A percentile compares a stretch with the other conserved stretches of the same genome.
phyloP scores from a whole-genome alignment of 2,329 filamentous ascomycete genomes.

The Ceratocystis smalleyi region DNA sequence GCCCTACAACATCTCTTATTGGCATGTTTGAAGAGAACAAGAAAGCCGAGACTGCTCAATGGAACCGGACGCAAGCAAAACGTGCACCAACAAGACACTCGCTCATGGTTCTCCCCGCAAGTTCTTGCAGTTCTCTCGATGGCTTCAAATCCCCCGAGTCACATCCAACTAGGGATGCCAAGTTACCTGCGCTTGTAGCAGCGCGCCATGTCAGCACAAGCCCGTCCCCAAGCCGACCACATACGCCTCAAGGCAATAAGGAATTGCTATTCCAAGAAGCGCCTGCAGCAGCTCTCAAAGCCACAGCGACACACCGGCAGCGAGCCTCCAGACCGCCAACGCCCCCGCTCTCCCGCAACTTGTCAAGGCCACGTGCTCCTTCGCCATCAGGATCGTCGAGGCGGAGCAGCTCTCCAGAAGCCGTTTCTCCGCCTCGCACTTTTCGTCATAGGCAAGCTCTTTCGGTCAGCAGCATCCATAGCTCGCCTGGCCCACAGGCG shows the following conservation, averaged over 20 bases:
- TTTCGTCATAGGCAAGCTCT: slow-evolving; percentile 21
- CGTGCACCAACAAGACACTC: not conserved
- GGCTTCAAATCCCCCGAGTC: not conserved
- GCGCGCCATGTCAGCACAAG: slow-evolving; percentile 8
- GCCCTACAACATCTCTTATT: slow-evolving; percentile 48
- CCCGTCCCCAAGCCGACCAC: slow-evolving; percentile 12
- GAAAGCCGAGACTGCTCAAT: not conserved
- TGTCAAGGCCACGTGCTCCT: not conserved
- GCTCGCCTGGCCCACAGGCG: slow-evolving; percentile 15
- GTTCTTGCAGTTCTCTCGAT: not conserved
- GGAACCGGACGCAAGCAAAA: not conserved
- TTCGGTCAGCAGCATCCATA: slow-evolving; percentile 9
- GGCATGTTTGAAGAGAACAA: slow-evolving; percentile 47
- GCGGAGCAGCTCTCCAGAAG: slow-evolving; percentile 10
- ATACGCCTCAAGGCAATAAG: slow-evolving; percentile 1
- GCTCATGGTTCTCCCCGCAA: not conserved
- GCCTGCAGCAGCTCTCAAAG: not conserved
- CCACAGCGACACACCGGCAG: slow-evolving; percentile 1
- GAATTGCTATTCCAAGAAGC: not conserved
- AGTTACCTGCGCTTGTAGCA: slow-evolving; percentile 2
- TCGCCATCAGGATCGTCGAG: slow-evolving; percentile 25
- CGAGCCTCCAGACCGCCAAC: slow-evolving; percentile 16
- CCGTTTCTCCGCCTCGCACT: slow-evolving; percentile 21
- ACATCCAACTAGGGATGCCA: not conserved
- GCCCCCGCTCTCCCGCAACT: slow-evolving; percentile 15